Base-by-base conservation (phyloP, 2,329 filamentous ascomycete genomes). In the Curvularia verruculosa region DNA sequence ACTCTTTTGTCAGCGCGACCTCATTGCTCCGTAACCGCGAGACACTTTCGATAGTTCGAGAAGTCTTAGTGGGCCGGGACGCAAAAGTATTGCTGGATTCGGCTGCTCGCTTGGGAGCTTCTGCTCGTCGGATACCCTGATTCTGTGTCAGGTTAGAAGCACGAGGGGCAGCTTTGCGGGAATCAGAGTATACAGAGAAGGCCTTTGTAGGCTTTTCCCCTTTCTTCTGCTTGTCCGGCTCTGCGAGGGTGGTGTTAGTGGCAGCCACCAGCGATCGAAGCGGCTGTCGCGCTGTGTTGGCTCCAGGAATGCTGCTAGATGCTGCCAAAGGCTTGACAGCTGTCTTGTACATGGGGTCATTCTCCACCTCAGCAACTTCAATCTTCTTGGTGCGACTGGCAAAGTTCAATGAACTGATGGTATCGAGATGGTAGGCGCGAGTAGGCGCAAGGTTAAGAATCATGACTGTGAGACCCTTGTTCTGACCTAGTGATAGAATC, bases 371-470 rank as follows among this genome's bases (percentile, higher is more conserved):
- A 49, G 92, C 89, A 10, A 96, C 89, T 75, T 98, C 94, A 66
- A 98, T 97, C 70, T 96, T 92, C 81, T 97, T 97, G 23, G 94
- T 96, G 10, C 94, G 86, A 49, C 95, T 97, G 70, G 93, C 95
- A 70, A 98, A 95, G 72, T 96, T 97, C 51, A 98, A 81, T 61
- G 93, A 96, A 77, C 91, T 96, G 5, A 97, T 83, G 0, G 94
- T 97, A 74, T 98, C 94, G 37, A 96, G 84, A 71, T 98, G 94
- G 73, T 96, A 98, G 66, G 91, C 92, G 60, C 91, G 87, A n/a
- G 96, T 84, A 0, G 95, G 93, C 0, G 94, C 91, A 2, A 98
- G 84, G 71, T 98, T 98, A 36, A 98, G 82, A 56, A 98, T 95
- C 95, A 98, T 98, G 71, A 98, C 85, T 0, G 93, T 97, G 65